Evolutionary conservation across 139 green algal genomes (phyloP), one percentile per base, ranked within the genome.

Genomic region (Chlamydomonas eustigma): DNA sequence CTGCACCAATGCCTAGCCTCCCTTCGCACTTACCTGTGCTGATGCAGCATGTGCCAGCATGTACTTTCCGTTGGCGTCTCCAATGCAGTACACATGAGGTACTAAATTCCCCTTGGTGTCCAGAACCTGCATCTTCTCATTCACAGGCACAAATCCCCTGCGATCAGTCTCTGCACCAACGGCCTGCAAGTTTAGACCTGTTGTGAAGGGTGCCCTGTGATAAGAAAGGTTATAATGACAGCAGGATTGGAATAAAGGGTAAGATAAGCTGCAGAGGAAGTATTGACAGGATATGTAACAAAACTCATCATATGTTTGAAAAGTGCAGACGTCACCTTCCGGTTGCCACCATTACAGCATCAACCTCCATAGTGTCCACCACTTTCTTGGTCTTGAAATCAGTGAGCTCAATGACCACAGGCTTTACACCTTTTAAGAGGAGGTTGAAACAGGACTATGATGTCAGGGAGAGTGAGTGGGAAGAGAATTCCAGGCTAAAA

Each of bases 301-400:
- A n/a, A n/a, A n/a, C n/a, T n/a, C n/a, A n/a, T n/a, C n/a, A n/a
- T n/a, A n/a, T n/a, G n/a, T n/a, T n/a, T n/a, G n/a, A n/a, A n/a
- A n/a, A n/a, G n/a, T n/a, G n/a, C n/a, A n/a, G n/a, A n/a, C 25
- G 92, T 79, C 71, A 77, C 72, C 72, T 44, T 39, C 96, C 96
- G 1, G 96, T 99, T 73, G 96, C 96, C 37, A 99, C 97, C 74
- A 99, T 81, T 65, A 81, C 87, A 2, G 96, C 93, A 74, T 97
- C 93, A 82, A 97, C 91, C 89, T 99, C 94, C 69, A 99, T 79
- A 30, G 80, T 88, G 71, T 98, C 95, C 76, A 97, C 93, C 71
- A 91, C 82, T 91, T 99, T 92, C 84, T 97, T 97, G 50, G 96
- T 98, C 85, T 98, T 97, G 86, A 97, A 96, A 88, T 99, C 96